phyloP scores from a whole-genome alignment of 306 rosid genomes.

The Ziziphus jujuba region DNA sequence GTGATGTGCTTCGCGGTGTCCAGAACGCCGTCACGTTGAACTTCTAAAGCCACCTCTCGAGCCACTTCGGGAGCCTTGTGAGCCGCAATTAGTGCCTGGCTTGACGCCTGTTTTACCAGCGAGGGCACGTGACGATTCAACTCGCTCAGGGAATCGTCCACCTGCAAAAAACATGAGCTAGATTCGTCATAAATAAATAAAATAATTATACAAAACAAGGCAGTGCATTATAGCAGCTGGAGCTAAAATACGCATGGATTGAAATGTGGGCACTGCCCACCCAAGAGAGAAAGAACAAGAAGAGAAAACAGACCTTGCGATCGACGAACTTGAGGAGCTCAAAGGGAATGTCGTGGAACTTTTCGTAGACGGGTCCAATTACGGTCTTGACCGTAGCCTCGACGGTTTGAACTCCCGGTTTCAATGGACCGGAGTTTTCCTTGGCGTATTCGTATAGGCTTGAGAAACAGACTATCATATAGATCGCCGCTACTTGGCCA shows the following conservation, averaged over 20 bases:
- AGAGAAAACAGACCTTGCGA: conserved; percentile 36
- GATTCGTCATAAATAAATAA: background rate
- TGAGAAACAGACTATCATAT: conserved; percentile 30
- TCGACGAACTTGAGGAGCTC: conserved; percentile 44
- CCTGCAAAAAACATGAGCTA: conserved; percentile 24
- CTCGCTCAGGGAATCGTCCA: conserved; percentile 38
- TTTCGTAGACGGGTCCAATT: conserved; percentile 48
- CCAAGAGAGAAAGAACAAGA: background rate
- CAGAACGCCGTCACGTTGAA: conserved; percentile 37
- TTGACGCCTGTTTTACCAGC: conserved; percentile 34
- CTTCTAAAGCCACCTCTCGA: conserved; percentile 26
- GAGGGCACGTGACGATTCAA: conserved; percentile 36
- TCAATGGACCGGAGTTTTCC: conserved; percentile 53
- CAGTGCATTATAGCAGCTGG: too few species aligned
- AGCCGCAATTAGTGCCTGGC: conserved; percentile 17
- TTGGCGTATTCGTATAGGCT: conserved; percentile 46
- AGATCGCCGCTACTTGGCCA: conserved; percentile 46
- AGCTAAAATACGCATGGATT: background rate
- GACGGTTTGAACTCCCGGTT: conserved; percentile 45
- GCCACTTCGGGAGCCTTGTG: conserved; percentile 28
- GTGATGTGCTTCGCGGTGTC: conserved; percentile 29
- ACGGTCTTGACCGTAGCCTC: conserved; percentile 50
- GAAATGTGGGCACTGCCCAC: too few species aligned
- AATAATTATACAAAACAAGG: background rate
- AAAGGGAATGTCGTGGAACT: conserved; percentile 47